Base-by-base conservation (phyloP, 2,329 filamentous ascomycete genomes). In the Gliomastix tumulicola region DNA sequence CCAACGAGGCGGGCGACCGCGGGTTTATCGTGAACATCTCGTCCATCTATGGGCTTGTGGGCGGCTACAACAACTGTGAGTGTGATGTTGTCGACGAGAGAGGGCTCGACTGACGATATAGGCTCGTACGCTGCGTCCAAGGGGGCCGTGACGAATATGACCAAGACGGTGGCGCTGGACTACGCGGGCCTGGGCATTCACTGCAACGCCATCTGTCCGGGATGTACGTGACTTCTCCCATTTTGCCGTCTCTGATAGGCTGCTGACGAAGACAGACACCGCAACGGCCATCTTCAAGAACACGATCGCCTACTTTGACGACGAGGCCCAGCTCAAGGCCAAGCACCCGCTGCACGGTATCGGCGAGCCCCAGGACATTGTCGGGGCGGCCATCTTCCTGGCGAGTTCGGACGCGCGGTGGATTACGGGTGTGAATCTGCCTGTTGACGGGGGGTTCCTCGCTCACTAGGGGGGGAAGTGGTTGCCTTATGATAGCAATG, bases 141-240 rank as follows among this genome's bases (percentile, higher is more conserved):
- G 41, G 68, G 66, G 6, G 69, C 66, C 0, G 68, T 74, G 0
- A 54, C 63, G 4, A 67, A 65, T n/a, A 41, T 75, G 5, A 76
- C 71, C 0, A 59, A 62, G 22, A 53, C 63, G 8, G 56, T 70
- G 0, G 70, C 70, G 0, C 41, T 69, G 23, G 72, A 76, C 28
- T 73, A 70, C 42, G 71, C 65, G 0, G 48, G 49, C 1, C 48
- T 66, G 10, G 53, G 60, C 1, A 71, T 76, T 19, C 71, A 76
- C 41, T 62, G 65, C 22, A 76, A 76, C 44, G 68, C 69, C 0
- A 57, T 76, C 6, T 73, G 69, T 36, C 72, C 73, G 5, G 73
- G 72, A 6, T 75, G 44, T 13, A 41, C 43, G 27, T 53, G 39
- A 18, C 12, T 19, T 30, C 18, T 15, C 10, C 15, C 4, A 10